phyloP scores from a whole-genome alignment of 2,329 filamentous ascomycete species.

The Exophiala bonariae region DNA sequence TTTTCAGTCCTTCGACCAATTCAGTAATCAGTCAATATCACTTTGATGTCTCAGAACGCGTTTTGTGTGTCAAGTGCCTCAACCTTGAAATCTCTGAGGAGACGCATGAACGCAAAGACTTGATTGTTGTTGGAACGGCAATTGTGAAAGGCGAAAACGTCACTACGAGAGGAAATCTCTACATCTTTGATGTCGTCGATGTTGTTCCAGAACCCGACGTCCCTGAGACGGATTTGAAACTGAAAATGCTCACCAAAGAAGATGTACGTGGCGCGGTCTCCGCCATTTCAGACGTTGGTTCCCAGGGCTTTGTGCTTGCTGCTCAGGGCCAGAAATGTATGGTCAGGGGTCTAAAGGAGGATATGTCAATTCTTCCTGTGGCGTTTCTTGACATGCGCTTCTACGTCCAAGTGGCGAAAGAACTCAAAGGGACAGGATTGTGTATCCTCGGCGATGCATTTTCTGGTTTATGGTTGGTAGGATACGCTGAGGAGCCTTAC shows the following conservation, averaged over 20 bases:
- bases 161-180: conserved; percentile 78
- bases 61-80: conserved; percentile 80
- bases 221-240: conserved; percentile 79
- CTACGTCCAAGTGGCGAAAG: conserved; percentile 83
- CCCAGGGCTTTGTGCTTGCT: conserved; percentile 82
- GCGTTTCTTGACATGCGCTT: conserved; percentile 98
- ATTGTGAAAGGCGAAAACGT: conserved; percentile 88
- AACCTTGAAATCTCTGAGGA: conserved; percentile 88
- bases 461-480: conserved; percentile 94
- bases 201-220: conserved; percentile 86
- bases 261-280: conserved; percentile 92
- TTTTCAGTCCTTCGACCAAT: conserved; percentile 77
- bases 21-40: conserved; percentile 72
- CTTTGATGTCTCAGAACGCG: conserved; percentile 71
- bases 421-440: conserved; percentile 78
- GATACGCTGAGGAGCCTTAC: conserved; percentile 96
- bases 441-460: conserved; percentile 86
- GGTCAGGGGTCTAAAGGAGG: conserved; percentile 93
- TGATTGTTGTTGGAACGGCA: conserved; percentile 83
- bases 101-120: conserved; percentile 79
- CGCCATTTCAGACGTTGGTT: conserved; percentile 78
- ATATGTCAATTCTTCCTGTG: conserved; percentile 86
- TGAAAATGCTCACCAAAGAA: conserved; percentile 85
- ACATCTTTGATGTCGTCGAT: conserved; percentile 86
- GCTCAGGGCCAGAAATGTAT: conserved; percentile 97